A percentile compares a stretch with the other conserved stretches of the same genome.
These are phyloP conservation scores for Fusarium buxicola DNA, from an alignment of 2,329 filamentous ascomycete species.

Conservation along the genomic window DNA sequence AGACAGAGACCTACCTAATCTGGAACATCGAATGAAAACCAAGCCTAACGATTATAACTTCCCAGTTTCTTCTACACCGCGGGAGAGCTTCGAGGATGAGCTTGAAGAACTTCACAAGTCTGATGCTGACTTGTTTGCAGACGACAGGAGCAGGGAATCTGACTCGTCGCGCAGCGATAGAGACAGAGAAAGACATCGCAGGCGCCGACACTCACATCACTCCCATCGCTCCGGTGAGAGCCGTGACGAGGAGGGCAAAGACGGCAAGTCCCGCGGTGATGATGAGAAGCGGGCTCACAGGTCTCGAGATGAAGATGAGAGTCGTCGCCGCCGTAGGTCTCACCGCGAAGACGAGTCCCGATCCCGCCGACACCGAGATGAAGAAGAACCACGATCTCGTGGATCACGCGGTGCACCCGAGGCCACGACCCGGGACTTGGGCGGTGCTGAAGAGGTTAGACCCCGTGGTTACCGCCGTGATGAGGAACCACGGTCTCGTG, in stretches of 20 bases:
- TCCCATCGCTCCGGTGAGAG: constrained; percentile 48
- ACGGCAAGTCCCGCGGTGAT: constrained; percentile 40
- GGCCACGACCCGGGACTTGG: constrained; percentile 24
- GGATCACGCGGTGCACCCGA: constrained; percentile 31
- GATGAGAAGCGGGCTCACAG: constrained; percentile 42
- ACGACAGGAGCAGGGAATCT: constrained; percentile 58
- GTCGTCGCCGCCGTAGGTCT: constrained; percentile 42
- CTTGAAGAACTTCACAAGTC: constrained; percentile 57
- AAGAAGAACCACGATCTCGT: constrained; percentile 33
- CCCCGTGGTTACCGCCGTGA: constrained; percentile 33
- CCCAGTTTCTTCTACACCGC: constrained; percentile 49
- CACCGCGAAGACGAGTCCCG: constrained; percentile 38
- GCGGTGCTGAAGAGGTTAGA: constrained; percentile 31
- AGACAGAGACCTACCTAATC: constrained; percentile 44
- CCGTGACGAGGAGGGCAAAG: constrained; percentile 49
- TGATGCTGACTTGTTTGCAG: constrained; percentile 68
- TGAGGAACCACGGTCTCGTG: constrained; percentile 35
- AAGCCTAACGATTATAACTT: constrained; percentile 46
- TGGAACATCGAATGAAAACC: constrained; percentile 44
- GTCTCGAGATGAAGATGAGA: constrained; percentile 43
- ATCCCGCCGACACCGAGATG: constrained; percentile 32
- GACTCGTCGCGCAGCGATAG: constrained; percentile 52
- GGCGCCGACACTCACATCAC: constrained; percentile 56
- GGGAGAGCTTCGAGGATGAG: constrained; percentile 51
- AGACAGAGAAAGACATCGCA: constrained; percentile 56